phyloP scores from a whole-genome alignment of 2,329 filamentous ascomycete genomes.

The Teratosphaeria epicoccoides region DNA sequence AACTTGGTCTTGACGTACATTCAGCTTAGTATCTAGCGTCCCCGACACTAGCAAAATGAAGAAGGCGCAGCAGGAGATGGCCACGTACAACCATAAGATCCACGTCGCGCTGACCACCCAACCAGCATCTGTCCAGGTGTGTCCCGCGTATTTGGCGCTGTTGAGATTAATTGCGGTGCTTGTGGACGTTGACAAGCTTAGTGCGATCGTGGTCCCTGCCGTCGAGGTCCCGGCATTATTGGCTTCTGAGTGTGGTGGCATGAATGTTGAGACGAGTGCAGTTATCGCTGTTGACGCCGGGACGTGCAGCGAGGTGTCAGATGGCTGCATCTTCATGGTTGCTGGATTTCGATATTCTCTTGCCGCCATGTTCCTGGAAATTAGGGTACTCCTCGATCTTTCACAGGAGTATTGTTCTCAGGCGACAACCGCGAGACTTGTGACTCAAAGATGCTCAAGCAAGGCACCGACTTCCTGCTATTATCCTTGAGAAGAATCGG shows the following conservation, averaged over 20 bases:
- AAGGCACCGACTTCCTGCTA: not conserved
- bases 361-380: no score
- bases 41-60: not conserved
- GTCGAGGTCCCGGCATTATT: not conserved
- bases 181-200: not conserved
- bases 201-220: not conserved
- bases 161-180: not conserved
- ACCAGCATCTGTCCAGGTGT: not conserved
- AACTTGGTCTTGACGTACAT: not conserved
- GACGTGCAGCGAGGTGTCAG: no score
- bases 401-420: no score
- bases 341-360: no score
- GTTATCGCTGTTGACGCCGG: no score
- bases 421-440: not conserved
- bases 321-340: no score
- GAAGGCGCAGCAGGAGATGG: not conserved
- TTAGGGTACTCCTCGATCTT: no score
- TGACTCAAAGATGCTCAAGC: not conserved
- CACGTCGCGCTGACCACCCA: not conserved
- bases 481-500: not conserved
- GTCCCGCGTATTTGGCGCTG: not conserved
- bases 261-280: no score
- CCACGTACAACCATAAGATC: not conserved
- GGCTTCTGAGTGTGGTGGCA: not conserved
- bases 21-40: not conserved